Evolutionary conservation across 2,329 filamentous ascomycete genomes (phyloP).

Genomic region (Chaetomium sp.): DNA sequence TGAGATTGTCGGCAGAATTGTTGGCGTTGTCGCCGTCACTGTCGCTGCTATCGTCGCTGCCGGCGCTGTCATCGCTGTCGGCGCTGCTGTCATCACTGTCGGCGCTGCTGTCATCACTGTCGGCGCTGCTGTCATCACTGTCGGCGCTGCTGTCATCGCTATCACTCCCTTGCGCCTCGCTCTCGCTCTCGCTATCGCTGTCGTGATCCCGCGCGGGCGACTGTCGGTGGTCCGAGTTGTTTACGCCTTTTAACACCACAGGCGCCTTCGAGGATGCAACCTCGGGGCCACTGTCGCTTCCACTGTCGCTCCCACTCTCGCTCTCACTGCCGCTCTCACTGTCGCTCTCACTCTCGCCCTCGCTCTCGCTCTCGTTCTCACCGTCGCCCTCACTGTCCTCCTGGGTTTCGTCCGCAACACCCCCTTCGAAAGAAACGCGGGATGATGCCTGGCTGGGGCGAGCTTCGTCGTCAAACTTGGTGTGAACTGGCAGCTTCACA

Average conservation of each 20-base stretch:
- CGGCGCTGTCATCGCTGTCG: conserved; percentile 20
- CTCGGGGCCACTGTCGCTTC: conserved; percentile 34
- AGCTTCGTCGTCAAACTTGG: conserved; percentile 29
- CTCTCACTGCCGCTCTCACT: conserved; percentile 26
- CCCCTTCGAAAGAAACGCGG: background rate
- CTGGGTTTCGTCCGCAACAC: background rate
- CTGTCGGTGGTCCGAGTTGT: background rate
- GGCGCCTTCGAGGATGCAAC: conserved; percentile 30
- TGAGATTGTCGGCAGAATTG: conserved; percentile 9
- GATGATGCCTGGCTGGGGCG: conserved; percentile 1
- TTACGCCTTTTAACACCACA: background rate
- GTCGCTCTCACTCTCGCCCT: conserved; percentile 5
- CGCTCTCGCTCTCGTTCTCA: conserved; percentile 11
- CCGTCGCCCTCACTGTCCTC: background rate
- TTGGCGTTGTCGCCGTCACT: conserved; percentile 12
- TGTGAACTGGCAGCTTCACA: conserved; percentile 37
- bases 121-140: conserved; percentile 22
- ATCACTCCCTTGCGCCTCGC: conserved; percentile 17
- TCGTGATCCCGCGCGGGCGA: conserved; percentile 14
- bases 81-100: conserved; percentile 23
- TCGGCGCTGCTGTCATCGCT: conserved; percentile 20
- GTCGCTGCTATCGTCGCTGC: conserved; percentile 12
- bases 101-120: conserved; percentile 24
- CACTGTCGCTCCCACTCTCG: conserved; percentile 25
- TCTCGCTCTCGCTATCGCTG: conserved; percentile 23